A percentile compares a stretch with the other conserved stretches of the same genome.
Evolutionary conservation across 1,139 yeast genomes (phyloP).

Genomic region (Nematodospora anomalae): DNA sequence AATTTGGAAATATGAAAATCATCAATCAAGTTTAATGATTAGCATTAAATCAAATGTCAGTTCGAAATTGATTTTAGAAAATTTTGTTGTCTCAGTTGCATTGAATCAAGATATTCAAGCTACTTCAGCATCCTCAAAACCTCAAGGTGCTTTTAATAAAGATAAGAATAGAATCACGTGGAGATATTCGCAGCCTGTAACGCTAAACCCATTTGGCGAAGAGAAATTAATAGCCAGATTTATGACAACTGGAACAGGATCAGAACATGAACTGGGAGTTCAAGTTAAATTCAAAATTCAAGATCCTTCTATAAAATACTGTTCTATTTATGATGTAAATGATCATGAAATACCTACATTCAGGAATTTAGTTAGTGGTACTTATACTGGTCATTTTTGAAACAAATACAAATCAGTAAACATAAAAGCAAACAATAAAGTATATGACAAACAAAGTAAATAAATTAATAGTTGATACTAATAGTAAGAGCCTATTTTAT

Average conservation of each 20-base stretch:
- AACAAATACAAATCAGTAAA: not conserved
- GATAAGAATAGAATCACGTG: conserved; percentile 85
- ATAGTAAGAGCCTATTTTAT: too few species aligned
- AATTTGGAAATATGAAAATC: conserved; percentile 84
- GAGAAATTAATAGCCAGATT: conserved; percentile 72
- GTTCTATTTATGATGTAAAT: conserved; percentile 21
- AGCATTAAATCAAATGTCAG: conserved; percentile 58
- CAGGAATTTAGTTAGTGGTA: conserved; percentile 38
- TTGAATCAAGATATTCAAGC: conserved; percentile 43
- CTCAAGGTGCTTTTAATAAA: conserved; percentile 84
- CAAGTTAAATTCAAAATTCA: conserved; percentile 57
- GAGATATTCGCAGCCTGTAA: conserved; percentile 59
- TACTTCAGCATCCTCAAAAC: conserved; percentile 79
- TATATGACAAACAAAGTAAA: too few species aligned
- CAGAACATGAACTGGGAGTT: conserved; percentile 69
- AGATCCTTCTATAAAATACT: conserved; percentile 28
- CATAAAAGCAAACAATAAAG: too few species aligned
- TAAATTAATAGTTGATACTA: too few species aligned
- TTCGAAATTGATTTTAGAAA: conserved; percentile 47
- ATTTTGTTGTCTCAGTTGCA: conserved; percentile 71
- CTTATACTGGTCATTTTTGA: conserved; percentile 31
- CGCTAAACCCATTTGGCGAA: conserved; percentile 39
- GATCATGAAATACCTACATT: conserved; percentile 29
- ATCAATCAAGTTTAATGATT: conserved; percentile 82
- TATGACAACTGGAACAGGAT: conserved; percentile 59